Evolutionary conservation across 257 asterid species (phyloP), one percentile per base, ranked within the genome.

Genomic region (Petunia secreta): DNA sequence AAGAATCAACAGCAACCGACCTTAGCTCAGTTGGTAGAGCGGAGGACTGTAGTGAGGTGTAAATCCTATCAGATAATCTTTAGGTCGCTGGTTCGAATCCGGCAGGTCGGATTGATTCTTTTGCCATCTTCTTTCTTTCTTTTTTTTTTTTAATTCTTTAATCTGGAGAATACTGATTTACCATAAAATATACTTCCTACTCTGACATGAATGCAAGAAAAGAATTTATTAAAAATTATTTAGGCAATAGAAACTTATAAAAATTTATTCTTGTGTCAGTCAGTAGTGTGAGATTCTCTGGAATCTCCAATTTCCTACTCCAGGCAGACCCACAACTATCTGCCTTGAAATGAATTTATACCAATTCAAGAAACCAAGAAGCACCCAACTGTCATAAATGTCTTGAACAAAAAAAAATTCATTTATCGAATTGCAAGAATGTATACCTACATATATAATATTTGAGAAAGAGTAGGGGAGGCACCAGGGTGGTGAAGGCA

Each of bases 71-170:
- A 57, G 80, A 55, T 59, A 75, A 25, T 75, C 52, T 58, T 75
- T 75, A 86, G 86, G 89, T 86, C 89, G 79, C 87, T 86, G 87
- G 87, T 83, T 86, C 85, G 86, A 84, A 84, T 86, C 89, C 89
- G 89, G 89, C 78, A 86, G 89, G 86, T 84, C 86, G 83, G 89
- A 86, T 57, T 34, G 25, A 34, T 71, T 71, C 44, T 48, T 71
- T 71, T 71, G 9, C 58, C 40, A 68, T 68, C 1, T 16, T 69
- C 16, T 9, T 1, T 68, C 9, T 57, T 25, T 25, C 9, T 4
- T 8, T 16, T 13, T 44, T 44, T 0, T 67, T 8, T 43, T 43
- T 2, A 44, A 2, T 59, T 8, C 3, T 58, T 16, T 59, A 16
- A n/a, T 59, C 38, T 59, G 10, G 64, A 59, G 64, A 59, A 59